Base-by-base conservation (phyloP, 257 asterid genomes). In the Fraxinus excelsior region DNA sequence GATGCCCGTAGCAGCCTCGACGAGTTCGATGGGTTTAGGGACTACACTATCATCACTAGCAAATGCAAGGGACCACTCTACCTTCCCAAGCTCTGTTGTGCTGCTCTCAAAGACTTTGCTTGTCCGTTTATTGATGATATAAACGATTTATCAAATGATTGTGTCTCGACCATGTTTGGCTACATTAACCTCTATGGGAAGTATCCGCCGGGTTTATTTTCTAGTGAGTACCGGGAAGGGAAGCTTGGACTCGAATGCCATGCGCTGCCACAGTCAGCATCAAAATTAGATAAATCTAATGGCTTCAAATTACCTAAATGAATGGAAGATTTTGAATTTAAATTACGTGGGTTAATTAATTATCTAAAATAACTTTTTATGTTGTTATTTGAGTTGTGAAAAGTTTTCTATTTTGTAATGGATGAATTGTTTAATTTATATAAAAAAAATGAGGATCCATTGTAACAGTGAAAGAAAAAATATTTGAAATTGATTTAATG, bases 31-130 rank as follows among this genome's bases (percentile, higher is more conserved):
- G n/a, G n/a, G n/a, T n/a, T n/a, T n/a, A n/a, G n/a, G n/a, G n/a
- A 89, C 86, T 89, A 82, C 80, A 85, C 80, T 4, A 77, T 81
- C 76, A 38, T 87, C 81, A 85, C 85, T 11, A 82, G 86, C 80
- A 71, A 79, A 25, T 89, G 93, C 87, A 85, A 73, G 70, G 87
- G 56, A 34, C 91, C 91, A 1, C 21, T 71, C 7, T 89, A 82
- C 78, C 46, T 77, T 25, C 46, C 80, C 0, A 71, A 69, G 0
- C 74, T 16, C 3, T 89, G 93, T 14, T 89, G 91, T 67, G 44
- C 84, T 19, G 82, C 84, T 28, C 29, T 83, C 0, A 84, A 74
- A 76, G 80, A 81, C 7, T 75, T 88, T 13, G 86, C 82, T 0
- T 88, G 92, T 74, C 92, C 83, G 0, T 74, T 79, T n/a, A 64